Base-by-base conservation (phyloP, 768 basidiomycete species). In the Mycena albidolilacea region DNA sequence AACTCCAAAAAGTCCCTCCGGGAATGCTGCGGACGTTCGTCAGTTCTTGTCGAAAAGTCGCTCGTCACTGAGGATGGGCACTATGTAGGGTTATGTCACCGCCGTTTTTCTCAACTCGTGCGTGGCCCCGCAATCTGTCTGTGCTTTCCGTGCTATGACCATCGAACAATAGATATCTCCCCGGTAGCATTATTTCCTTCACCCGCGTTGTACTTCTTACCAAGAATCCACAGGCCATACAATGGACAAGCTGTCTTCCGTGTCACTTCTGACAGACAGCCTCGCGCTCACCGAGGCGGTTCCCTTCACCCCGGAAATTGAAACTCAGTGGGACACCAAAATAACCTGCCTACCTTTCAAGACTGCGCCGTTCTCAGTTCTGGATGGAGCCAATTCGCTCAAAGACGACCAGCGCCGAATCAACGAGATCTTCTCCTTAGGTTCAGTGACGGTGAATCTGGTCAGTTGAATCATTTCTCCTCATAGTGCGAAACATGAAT, bases 331-430 rank as follows among this genome's bases (percentile, higher is more conserved):
- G 60, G 89, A 84, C 61, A 78, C 81, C 21, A 84, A 91, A 9
- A 82, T 92, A 30, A 80, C 83, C 54, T 92, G 90, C 73, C 79
- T 92, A 12, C 91, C 91, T 0, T 93, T 86, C 80, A 86, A 82
- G 30, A 79, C 88, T 11, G 84, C 87, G 0, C 92, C 92, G 1
- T 86, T 92, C 70, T 80, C 86, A 5, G 75, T 87, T n/a, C 77
- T 88, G 5, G 84, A 87, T 30, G 78, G 78, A 38, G 77, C 81
- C 41, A 80, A 79, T 15, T 75, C 79, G 1, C 79, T 86, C n/a
- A 80, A 85, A 15, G 78, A 82, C 69, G 71, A 73, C 0, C 80
- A 87, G 21, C 81, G 85, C 10, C 79, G 14, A 43, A 72, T 89
- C 23, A 77, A 75, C 37, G 81, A 87, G 17, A 79, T 83, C 48